phyloP scores from a whole-genome alignment of 768 basidiomycete genomes.

The Chlorophyllum brunneum region DNA sequence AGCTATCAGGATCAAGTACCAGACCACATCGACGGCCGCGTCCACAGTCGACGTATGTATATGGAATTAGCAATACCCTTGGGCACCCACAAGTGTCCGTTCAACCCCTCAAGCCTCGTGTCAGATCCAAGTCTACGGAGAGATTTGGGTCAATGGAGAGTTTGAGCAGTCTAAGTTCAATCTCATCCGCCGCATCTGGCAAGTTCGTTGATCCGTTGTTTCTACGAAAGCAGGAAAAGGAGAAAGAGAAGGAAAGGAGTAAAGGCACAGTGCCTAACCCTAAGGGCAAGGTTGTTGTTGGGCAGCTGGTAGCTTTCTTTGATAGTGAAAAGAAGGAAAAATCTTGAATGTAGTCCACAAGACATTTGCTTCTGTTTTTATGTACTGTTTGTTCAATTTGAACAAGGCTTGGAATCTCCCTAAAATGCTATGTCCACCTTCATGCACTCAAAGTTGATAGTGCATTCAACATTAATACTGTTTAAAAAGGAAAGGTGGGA shows the following conservation, averaged over 20 bases:
- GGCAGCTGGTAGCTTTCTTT: conserved; percentile 82
- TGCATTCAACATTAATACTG: too few relatives aligned
- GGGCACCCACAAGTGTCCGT: not conserved
- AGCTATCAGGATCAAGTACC: not conserved
- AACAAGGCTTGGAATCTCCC: too few relatives aligned
- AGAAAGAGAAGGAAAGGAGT: conserved; percentile 30
- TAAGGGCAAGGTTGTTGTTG: conserved; percentile 65
- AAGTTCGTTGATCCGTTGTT: conserved; percentile 80
- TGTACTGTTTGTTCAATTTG: too few relatives aligned
- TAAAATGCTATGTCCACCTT: too few relatives aligned
- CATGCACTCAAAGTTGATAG: too few relatives aligned
- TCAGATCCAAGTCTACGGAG: conserved; percentile 9
- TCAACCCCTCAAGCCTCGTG: conserved; percentile 6
- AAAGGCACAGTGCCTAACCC: conserved; percentile 34
- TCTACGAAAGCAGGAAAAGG: conserved; percentile 60
- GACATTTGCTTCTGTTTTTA: too few relatives aligned
- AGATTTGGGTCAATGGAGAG: conserved; percentile 14
- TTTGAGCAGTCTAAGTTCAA: conserved; percentile 14
- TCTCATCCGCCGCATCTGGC: conserved; percentile 23
- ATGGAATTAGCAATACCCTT: not conserved
- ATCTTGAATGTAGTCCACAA: too few relatives aligned
- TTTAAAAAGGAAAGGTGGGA: too few relatives aligned
- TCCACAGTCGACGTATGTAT: conserved; percentile 9
- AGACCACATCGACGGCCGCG: conserved; percentile 5
- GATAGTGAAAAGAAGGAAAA: conserved; percentile 46